Conservation (phyloP, 192 early-diverging fungal genomes). For the Chytriomyces confervae region DNA sequence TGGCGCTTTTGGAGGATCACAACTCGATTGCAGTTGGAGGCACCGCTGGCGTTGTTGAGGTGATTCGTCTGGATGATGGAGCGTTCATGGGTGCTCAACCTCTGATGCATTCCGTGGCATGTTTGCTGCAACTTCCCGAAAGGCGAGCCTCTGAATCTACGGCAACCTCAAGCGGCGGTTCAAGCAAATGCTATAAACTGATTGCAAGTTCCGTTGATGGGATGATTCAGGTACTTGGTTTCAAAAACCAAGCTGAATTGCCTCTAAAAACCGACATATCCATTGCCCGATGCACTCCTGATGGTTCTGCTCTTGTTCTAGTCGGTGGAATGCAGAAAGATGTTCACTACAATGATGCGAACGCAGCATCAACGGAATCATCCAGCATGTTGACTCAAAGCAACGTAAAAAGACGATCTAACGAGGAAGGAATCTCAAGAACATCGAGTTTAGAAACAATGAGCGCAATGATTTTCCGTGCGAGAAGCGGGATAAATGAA, state of each 20-base stretch:
- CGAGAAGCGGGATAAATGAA: background rate
- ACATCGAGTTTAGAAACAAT: background rate
- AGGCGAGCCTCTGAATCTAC: background rate
- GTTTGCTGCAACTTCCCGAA: background rate
- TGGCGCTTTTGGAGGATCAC: constrained; percentile 8
- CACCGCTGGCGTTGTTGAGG: constrained; percentile 10
- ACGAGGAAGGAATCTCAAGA: too few relatives aligned
- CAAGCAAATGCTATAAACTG: background rate
- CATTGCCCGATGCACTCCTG: background rate
- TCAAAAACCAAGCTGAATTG: constrained; percentile 4
- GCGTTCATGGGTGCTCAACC: background rate
- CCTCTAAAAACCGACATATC: background rate
- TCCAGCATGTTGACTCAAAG: too few relatives aligned
- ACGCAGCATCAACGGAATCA: too few relatives aligned
- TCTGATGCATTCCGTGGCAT: constrained; percentile 17
- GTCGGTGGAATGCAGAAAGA: background rate
- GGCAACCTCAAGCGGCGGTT: background rate
- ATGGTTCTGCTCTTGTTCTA: background rate
- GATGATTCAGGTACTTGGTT: constrained; percentile 2
- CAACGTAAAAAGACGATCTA: too few relatives aligned
- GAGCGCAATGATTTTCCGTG: background rate
- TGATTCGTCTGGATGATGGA: constrained; percentile 17
- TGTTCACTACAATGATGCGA: too few relatives aligned
- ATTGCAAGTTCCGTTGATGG: constrained; percentile 11
- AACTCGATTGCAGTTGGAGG: constrained; percentile 19